These are phyloP conservation scores for Gnomoniopsis sp. DNA, from an alignment of 2,329 filamentous ascomycete genomes.

Conservation along the genomic window DNA sequence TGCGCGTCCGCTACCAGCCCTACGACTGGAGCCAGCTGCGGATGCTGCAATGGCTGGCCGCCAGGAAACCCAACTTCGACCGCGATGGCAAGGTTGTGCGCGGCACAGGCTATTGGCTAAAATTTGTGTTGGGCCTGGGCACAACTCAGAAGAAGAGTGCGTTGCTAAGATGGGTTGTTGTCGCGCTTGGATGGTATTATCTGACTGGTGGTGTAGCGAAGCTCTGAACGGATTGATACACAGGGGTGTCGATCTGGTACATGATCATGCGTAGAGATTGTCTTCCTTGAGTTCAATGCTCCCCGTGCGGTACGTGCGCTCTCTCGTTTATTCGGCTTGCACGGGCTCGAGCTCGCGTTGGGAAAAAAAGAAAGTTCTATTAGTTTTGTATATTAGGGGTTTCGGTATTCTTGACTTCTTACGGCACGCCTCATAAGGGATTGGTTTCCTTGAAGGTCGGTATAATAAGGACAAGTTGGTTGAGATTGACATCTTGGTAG, in stretches of 20 bases:
- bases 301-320: too few species aligned
- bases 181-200: conserved; percentile 26
- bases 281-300: background rate
- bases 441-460: too few species aligned
- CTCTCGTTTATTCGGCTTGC: too few species aligned
- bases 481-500: too few species aligned
- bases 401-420: too few species aligned
- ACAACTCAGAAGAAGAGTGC: conserved; percentile 45
- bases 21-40: conserved; percentile 47
- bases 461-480: too few species aligned
- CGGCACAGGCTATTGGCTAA: conserved; percentile 52
- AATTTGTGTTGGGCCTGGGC: conserved; percentile 50
- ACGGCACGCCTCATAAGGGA: too few species aligned
- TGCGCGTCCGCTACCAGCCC: conserved; percentile 67
- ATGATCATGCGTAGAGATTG: too few species aligned
- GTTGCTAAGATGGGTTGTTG: conserved; percentile 49
- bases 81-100: conserved; percentile 51
- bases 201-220: conserved; percentile 4
- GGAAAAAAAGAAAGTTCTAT: too few species aligned
- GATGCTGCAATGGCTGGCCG: conserved; percentile 40
- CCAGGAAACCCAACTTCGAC: conserved; percentile 57
- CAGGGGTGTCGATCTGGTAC: background rate
- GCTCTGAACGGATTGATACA: background rate
- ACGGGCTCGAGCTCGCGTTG: too few species aligned
- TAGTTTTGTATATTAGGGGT: too few species aligned